These are phyloP conservation scores for Apophysomyces variabilis DNA, from an alignment of 371 early-diverging fungal species.

Conservation along the genomic window DNA sequence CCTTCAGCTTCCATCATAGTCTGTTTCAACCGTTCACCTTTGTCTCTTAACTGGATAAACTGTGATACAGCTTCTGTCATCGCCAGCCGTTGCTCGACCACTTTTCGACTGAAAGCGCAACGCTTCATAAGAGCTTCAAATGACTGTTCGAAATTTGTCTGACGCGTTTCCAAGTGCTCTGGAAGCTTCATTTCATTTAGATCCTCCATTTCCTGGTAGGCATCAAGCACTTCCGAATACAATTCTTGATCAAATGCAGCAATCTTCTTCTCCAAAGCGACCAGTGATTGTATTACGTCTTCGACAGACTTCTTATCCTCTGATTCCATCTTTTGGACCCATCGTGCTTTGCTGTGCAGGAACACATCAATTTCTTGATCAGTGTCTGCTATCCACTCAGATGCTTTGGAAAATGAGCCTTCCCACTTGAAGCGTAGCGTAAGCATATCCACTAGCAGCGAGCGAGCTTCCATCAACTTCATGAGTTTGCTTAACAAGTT, in stretches of 20 bases:
- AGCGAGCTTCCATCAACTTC: conserved; percentile 33
- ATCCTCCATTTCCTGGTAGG: conserved; percentile 54
- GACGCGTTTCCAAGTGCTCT: conserved; percentile 46
- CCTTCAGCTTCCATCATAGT: conserved; percentile 24
- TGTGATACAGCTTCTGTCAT: conserved; percentile 39
- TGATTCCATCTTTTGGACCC: conserved; percentile 30
- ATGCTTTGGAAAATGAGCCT: conserved; percentile 42
- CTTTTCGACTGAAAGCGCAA: conserved; percentile 43
- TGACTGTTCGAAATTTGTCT: conserved; percentile 49
- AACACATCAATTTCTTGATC: conserved; percentile 44
- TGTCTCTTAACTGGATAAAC: conserved; percentile 34
- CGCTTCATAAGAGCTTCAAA: conserved; percentile 54
- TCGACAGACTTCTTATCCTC: conserved; percentile 24
- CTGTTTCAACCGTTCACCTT: conserved; percentile 42
- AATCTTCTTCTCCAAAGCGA: conserved; percentile 40
- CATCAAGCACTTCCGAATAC: conserved; percentile 43
- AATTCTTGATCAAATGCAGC: conserved; percentile 44
- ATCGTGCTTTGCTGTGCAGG: conserved; percentile 38
- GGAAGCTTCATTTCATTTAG: conserved; percentile 32
- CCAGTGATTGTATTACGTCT: conserved; percentile 39
- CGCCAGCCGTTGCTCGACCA: conserved; percentile 49
- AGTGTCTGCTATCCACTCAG: conserved; percentile 42
- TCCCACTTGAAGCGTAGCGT: conserved; percentile 55
- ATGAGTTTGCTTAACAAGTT: conserved; percentile 45
- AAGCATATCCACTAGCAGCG: conserved; percentile 35